Conservation (phyloP, 768 basidiomycete species). For the Mycena belliarum region DNA sequence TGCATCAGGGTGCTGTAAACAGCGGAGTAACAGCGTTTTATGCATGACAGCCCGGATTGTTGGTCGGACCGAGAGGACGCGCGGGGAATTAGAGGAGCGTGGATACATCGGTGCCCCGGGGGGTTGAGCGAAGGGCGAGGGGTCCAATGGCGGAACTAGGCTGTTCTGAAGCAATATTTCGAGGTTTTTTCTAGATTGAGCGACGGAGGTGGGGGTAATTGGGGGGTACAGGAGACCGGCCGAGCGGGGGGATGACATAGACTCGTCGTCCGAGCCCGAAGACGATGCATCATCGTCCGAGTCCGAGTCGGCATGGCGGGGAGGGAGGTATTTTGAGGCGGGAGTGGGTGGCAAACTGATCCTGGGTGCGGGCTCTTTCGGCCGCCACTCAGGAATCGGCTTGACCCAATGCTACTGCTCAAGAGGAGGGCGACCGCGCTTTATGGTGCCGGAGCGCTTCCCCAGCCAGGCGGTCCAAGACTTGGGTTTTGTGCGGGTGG, state of each 20-base stretch:
- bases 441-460: slow-evolving; percentile 35
- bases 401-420: slow-evolving; percentile 50
- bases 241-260: slow-evolving; percentile 10
- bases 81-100: slow-evolving; percentile 52
- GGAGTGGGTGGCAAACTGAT: slow-evolving; percentile 23
- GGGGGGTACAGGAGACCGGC: slow-evolving; percentile 18
- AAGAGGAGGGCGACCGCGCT: slow-evolving; percentile 18
- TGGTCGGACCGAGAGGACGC: slow-evolving; percentile 35
- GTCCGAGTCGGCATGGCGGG: slow-evolving; percentile 28
- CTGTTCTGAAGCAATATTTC: slow-evolving; percentile 47
- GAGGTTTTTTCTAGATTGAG: slow-evolving; percentile 40
- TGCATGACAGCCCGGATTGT: slow-evolving; percentile 49
- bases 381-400: slow-evolving; percentile 32
- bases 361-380: slow-evolving; percentile 26
- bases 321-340: slow-evolving; percentile 18
- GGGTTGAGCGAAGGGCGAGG: slow-evolving; percentile 51
- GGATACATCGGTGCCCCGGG: slow-evolving; percentile 47
- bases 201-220: slow-evolving; percentile 28
- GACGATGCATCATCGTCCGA: slow-evolving; percentile 34
- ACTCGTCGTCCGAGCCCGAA: slow-evolving; percentile 37
- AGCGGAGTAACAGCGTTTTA: slow-evolving; percentile 51
- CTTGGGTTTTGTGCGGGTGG: slow-evolving; percentile 38
- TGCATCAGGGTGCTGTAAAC: slow-evolving; percentile 36
- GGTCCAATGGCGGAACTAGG: slow-evolving; percentile 40
- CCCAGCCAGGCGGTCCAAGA: slow-evolving; percentile 57